Conservation (phyloP, 2,329 filamentous ascomycete species). For the Dryadomyces quercivorus region DNA sequence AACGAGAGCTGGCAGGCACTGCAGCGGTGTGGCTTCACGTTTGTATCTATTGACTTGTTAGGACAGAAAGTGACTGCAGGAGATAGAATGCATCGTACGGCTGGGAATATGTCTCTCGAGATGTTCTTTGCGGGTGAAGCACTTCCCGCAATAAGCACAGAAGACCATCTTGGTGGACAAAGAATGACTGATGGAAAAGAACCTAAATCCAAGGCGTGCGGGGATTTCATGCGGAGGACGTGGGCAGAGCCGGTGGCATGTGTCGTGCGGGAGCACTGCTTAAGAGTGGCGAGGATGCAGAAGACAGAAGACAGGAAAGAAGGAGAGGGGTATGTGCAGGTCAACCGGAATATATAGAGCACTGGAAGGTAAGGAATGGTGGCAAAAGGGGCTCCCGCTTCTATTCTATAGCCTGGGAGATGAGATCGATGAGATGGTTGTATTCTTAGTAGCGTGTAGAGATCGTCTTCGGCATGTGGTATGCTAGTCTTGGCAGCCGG, state of each 20-base stretch:
- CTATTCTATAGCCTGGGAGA: background rate
- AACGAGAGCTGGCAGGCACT: conserved; percentile 36
- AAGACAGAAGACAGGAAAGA: background rate
- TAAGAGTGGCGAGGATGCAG: background rate
- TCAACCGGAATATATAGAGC: background rate
- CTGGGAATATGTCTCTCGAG: conserved; percentile 41
- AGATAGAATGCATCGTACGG: conserved; percentile 25
- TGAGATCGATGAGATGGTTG: background rate
- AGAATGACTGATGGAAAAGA: background rate
- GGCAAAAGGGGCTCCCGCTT: no score
- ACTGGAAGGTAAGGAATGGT: background rate
- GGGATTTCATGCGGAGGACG: background rate
- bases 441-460: background rate
- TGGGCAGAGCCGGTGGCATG: background rate
- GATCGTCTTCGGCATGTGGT: background rate
- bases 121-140: conserved; percentile 43
- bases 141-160: conserved; percentile 42
- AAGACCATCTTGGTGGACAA: conserved; percentile 25
- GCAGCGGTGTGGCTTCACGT: conserved; percentile 41
- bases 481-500: background rate
- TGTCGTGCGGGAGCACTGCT: no score
- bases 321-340: background rate
- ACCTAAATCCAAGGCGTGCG: background rate
- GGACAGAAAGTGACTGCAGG: background rate
- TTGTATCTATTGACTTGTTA: conserved; percentile 30